Evolutionary conservation across 129 eudicot genomes (phyloP).

Genomic region (Flaveria bidentis): DNA sequence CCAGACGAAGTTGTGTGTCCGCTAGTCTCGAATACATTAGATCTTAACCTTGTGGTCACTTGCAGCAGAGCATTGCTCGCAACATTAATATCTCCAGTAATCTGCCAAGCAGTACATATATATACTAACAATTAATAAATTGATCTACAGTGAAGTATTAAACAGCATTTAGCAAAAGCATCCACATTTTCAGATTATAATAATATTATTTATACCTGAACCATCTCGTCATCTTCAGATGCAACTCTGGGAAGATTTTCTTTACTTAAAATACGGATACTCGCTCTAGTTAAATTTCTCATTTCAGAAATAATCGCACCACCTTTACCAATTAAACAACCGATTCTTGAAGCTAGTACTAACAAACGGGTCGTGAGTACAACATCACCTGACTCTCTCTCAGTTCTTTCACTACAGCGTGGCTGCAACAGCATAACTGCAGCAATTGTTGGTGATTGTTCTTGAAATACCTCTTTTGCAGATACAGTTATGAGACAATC

Average conservation of each 20-base stretch:
- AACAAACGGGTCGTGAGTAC: constrained; percentile 73
- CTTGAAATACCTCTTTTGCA: constrained; percentile 70
- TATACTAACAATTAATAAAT: no score
- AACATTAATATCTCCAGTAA: constrained; percentile 72
- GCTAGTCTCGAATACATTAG: constrained; percentile 70
- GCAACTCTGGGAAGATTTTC: constrained; percentile 88
- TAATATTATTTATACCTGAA: constrained; percentile 55
- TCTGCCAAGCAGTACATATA: constrained; percentile 42
- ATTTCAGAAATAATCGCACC: constrained; percentile 76
- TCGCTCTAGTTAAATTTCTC: constrained; percentile 78
- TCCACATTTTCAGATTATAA: background rate
- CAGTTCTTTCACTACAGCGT: constrained; percentile 76
- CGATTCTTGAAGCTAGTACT: constrained; percentile 66
- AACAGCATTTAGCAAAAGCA: background rate
- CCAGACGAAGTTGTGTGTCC: constrained; percentile 40
- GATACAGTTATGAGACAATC: constrained; percentile 87
- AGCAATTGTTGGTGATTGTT: constrained; percentile 68
- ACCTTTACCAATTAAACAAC: constrained; percentile 89
- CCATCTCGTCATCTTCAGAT: constrained; percentile 83
- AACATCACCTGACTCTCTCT: constrained; percentile 58
- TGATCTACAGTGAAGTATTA: no score
- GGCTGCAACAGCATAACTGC: constrained; percentile 82
- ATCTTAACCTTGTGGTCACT: constrained; percentile 66
- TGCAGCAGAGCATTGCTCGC: constrained; percentile 71
- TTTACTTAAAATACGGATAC: constrained; percentile 71